A percentile compares a stretch with the other conserved stretches of the same genome.
These are phyloP conservation scores for cucumber (Cucumis sativus) DNA, from an alignment of 306 rosid genomes.

Conservation along the genomic window Cucumber_9930_V3 NC_026658.2:14448501-14449000, in stretches of 20 bases:
- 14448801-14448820: background rate
- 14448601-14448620: background rate
- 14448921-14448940: background rate
- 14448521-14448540: constrained; percentile 32
- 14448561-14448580: constrained; percentile 76
- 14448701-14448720: background rate
- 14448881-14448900: background rate
- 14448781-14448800: background rate
- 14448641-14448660: background rate
- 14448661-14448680: background rate
- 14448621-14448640: background rate
- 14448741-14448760: background rate
- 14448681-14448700: background rate
- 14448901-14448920: background rate
- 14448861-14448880: background rate
- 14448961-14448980: background rate
- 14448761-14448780: background rate
- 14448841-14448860: background rate
- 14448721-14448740: background rate
- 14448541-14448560: constrained; percentile 59
- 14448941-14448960: background rate
- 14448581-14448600: constrained; percentile 49
- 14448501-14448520: constrained; percentile 46
- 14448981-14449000: background rate
- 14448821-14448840: background rate